Evolutionary conservation across 2,329 filamentous ascomycete genomes (phyloP).

Genomic region (Tolypocladium guangdongense): DNA sequence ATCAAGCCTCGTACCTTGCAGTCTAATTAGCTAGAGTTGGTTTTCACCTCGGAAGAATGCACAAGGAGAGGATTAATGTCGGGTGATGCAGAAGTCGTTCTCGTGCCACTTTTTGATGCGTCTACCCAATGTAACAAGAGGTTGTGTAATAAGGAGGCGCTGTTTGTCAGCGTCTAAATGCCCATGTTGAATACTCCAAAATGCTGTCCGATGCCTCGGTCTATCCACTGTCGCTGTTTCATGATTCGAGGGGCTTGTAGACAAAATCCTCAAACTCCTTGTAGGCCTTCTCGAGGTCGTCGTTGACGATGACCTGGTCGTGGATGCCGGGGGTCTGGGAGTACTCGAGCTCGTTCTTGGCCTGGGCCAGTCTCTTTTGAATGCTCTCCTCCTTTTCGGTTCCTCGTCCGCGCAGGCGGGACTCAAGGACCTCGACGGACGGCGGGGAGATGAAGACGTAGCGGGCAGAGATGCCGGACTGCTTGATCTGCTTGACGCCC

Average conservation of each 20-base stretch:
- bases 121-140: background rate
- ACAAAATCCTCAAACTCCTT: conserved; percentile 41
- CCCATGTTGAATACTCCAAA: background rate
- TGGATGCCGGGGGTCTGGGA: conserved; percentile 50
- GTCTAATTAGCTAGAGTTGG: conserved; percentile 18
- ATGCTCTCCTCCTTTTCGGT: conserved; percentile 71
- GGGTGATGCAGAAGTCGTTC: background rate
- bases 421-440: conserved; percentile 61
- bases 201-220: background rate
- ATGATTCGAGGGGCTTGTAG: conserved; percentile 20
- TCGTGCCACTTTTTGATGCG: background rate
- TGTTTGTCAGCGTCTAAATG: background rate
- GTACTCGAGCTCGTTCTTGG: conserved; percentile 64
- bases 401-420: conserved; percentile 59
- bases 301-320: conserved; percentile 28
- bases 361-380: conserved; percentile 58
- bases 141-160: background rate
- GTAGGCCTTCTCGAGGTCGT: conserved; percentile 39
- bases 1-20: conserved; percentile 23
- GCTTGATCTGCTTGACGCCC: conserved; percentile 87
- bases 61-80: background rate
- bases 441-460: conserved; percentile 83
- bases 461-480: conserved; percentile 59
- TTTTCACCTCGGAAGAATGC: conserved; percentile 10
- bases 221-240: background rate